Percentiles rank a stretch among this genome's conserved stretches.
phyloP scores from a whole-genome alignment of 129 eudicot species.

The Erigeron canadensis region DNA sequence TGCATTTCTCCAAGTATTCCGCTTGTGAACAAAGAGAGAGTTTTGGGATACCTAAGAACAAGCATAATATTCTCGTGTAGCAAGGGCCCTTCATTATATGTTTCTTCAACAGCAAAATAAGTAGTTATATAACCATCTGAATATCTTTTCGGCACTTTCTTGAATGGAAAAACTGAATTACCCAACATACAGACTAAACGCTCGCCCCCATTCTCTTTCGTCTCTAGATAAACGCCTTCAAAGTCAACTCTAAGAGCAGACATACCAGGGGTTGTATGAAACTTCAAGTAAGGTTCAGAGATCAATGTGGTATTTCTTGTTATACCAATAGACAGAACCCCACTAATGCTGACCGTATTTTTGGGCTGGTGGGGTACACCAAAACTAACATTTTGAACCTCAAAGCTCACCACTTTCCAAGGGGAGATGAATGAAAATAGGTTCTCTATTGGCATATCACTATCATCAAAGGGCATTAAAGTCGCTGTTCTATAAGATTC shows the following conservation, averaged over 20 bases:
- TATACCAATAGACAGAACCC: slow-evolving; percentile 38
- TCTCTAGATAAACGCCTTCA: slow-evolving; percentile 45
- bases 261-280: slow-evolving; percentile 36
- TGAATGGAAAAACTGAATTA: slow-evolving; percentile 38
- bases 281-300: slow-evolving; percentile 17
- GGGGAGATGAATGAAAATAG: slow-evolving; percentile 17
- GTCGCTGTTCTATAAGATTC: slow-evolving; percentile 24
- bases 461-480: slow-evolving; percentile 46
- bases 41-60: slow-evolving; percentile 21
- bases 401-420: slow-evolving; percentile 36
- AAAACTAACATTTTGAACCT: slow-evolving; percentile 29
- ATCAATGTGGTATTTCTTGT: slow-evolving; percentile 33
- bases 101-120: slow-evolving; percentile 5
- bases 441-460: slow-evolving; percentile 23
- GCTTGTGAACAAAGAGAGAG: neutral
- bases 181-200: slow-evolving; percentile 46
- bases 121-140: slow-evolving; percentile 18
- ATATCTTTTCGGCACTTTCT: slow-evolving; percentile 22
- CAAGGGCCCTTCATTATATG: slow-evolving; percentile 5
- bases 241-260: slow-evolving; percentile 40
- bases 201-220: slow-evolving; percentile 28
- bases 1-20: slow-evolving; percentile 13
- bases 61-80: slow-evolving; percentile 16
- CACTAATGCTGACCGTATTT: slow-evolving; percentile 31
- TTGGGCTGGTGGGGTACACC: slow-evolving; percentile 19